Evolutionary conservation across 306 rosid species (phyloP).

Genomic region (Prunus persica): Prunus_persica_NCBIv2 NC_034014.1:7629501-7630000

Average conservation of each 20-base stretch:
- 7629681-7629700: neutral
- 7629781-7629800: constrained; percentile 20
- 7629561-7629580: too few species aligned
- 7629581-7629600: too few species aligned
- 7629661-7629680: too few species aligned
- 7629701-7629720: neutral
- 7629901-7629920: neutral
- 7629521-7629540: too few species aligned
- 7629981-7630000: neutral
- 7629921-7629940: neutral
- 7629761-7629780: constrained; percentile 17
- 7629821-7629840: constrained; percentile 31
- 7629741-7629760: neutral
- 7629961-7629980: neutral
- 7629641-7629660: too few species aligned
- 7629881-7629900: neutral
- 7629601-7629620: too few species aligned
- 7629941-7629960: too few species aligned
- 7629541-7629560: too few species aligned
- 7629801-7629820: constrained; percentile 19
- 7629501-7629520: too few species aligned
- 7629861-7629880: neutral
- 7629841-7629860: neutral
- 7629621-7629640: too few species aligned
- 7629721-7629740: too few species aligned